Percentiles rank a stretch among this genome's conserved stretches.
phyloP scores from a whole-genome alignment of 257 asterid species.

The Nicotiana benthamiana region DNA sequence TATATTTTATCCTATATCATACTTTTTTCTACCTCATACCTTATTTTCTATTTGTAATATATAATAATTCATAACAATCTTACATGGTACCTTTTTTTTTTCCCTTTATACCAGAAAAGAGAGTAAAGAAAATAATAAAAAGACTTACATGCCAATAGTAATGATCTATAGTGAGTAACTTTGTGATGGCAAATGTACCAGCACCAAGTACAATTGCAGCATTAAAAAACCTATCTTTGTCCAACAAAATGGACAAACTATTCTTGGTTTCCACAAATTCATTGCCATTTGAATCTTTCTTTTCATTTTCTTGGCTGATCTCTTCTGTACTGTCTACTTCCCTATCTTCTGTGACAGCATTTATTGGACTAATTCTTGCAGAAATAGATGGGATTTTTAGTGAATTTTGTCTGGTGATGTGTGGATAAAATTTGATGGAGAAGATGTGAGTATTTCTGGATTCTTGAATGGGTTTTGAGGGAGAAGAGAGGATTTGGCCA shows the following conservation, averaged over 20 bases:
- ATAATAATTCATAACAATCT: no score
- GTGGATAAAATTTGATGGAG: slow-evolving; percentile 16
- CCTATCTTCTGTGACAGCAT: slow-evolving; percentile 41
- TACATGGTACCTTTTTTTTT: no score
- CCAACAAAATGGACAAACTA: slow-evolving; percentile 2
- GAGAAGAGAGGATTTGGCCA: slow-evolving; percentile 12
- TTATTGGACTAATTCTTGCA: slow-evolving; percentile 17
- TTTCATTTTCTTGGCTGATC: slow-evolving; percentile 20
- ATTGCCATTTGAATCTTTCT: slow-evolving; percentile 3
- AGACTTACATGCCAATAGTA: slow-evolving; percentile 66
- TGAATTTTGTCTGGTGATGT: slow-evolving; percentile 13
- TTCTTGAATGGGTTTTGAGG: slow-evolving; percentile 10
- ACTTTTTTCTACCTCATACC: no score
- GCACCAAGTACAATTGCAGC: slow-evolving; percentile 72
- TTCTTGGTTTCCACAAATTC: slow-evolving; percentile 17
- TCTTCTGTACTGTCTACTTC: slow-evolving; percentile 22
- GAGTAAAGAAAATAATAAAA: not conserved
- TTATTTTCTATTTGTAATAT: no score
- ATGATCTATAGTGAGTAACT: slow-evolving; percentile 61
- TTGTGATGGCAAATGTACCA: slow-evolving; percentile 65
- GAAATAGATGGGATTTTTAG: not conserved
- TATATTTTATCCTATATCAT: no score
- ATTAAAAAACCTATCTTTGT: slow-evolving; percentile 49
- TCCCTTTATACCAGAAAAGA: no score
- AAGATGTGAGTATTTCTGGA: slow-evolving; percentile 16